Evolutionary conservation across 768 basidiomycete species (phyloP).

Genomic region (Mycena rosella): DNA sequence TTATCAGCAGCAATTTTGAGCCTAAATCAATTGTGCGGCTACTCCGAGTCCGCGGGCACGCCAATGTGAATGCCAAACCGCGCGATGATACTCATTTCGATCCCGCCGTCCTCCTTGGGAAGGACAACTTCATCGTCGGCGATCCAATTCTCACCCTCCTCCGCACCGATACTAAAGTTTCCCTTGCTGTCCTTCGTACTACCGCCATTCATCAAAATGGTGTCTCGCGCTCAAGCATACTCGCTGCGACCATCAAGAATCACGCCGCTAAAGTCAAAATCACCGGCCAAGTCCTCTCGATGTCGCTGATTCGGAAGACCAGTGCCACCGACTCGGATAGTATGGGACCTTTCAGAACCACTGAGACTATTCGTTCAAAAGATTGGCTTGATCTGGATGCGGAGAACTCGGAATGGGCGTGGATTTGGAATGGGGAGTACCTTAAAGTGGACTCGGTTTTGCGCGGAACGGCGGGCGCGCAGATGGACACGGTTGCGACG

Average conservation of each 20-base stretch:
- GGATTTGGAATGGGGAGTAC: constrained; percentile 14
- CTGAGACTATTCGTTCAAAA: not conserved
- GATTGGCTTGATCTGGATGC: not conserved
- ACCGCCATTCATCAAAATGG: constrained; percentile 24
- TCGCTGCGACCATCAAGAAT: too few relatives aligned
- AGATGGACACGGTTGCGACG: constrained; percentile 19
- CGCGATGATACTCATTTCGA: constrained; percentile 9
- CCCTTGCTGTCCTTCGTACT: constrained; percentile 18
- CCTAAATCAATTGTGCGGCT: constrained; percentile 25
- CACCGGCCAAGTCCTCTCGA: constrained; percentile 15
- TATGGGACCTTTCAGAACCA: not conserved
- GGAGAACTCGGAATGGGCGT: constrained; percentile 18
- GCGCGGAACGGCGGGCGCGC: constrained; percentile 15
- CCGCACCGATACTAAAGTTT: not conserved
- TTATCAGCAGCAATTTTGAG: constrained; percentile 15
- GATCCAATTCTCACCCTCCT: constrained; percentile 24
- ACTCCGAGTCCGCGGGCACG: constrained; percentile 21
- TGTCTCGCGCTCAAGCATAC: not conserved
- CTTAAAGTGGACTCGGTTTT: constrained; percentile 22
- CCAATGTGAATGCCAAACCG: constrained; percentile 4
- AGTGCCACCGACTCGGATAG: not conserved
- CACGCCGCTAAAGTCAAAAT: too few relatives aligned
- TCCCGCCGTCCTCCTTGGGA: not conserved
- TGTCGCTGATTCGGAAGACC: constrained; percentile 11
- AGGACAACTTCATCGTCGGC: constrained; percentile 11